phyloP scores from a whole-genome alignment of 179 eudicot genomes.

The Beta corolliflora region DNA sequence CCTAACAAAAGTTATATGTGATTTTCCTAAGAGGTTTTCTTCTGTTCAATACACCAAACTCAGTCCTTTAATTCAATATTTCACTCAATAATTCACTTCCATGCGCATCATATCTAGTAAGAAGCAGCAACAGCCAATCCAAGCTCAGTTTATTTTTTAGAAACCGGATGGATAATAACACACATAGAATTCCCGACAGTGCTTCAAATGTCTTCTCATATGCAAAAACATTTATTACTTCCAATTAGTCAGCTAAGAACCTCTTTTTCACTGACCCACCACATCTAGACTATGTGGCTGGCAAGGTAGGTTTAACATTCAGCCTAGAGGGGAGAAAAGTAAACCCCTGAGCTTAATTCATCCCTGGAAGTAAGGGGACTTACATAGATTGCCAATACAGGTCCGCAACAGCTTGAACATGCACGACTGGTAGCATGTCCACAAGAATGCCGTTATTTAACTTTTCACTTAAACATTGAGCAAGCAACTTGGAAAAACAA shows the following conservation, averaged over 20 bases:
- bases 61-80: not conserved
- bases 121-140: conserved; percentile 5
- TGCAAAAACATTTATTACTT: not conserved
- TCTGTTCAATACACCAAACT: not conserved
- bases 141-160: not conserved
- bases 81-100: not conserved
- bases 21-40: not conserved
- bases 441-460: not conserved
- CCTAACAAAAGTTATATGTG: not conserved
- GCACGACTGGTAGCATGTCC: not conserved
- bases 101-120: not conserved
- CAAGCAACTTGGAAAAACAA: not conserved
- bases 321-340: not conserved
- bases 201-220: not conserved
- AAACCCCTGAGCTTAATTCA: not conserved
- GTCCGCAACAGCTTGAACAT: not conserved
- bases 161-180: not conserved
- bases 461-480: not conserved
- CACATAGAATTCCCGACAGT: not conserved
- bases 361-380: too few relatives aligned
- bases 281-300: not conserved
- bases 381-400: not conserved
- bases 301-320: not conserved
- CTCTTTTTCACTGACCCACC: not conserved
- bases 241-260: not conserved